Conservation (phyloP, 2,329 filamentous ascomycete genomes). For the Aquanectria penicillioides region DNA sequence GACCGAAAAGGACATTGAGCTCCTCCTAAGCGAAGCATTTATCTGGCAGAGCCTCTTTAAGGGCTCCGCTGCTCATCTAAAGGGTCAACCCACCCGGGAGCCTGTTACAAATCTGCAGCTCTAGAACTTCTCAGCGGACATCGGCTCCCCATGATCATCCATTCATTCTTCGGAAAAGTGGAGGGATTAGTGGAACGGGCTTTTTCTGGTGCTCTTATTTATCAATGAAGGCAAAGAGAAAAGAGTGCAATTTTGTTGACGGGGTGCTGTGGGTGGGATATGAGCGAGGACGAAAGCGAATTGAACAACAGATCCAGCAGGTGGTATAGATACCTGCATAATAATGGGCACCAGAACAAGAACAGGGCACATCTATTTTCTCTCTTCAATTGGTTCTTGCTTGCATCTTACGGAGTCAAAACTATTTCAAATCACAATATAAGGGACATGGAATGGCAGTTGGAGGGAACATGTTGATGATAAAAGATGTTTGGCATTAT, state of each 20-base stretch:
- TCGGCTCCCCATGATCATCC: background rate
- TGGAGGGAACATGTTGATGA: slow-evolving; percentile 2
- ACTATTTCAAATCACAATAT: slow-evolving; percentile 4
- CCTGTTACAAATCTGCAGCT: slow-evolving; percentile 50
- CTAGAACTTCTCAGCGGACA: slow-evolving; percentile 30
- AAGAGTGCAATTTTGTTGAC: background rate
- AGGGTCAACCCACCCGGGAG: slow-evolving; percentile 57
- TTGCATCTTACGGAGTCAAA: slow-evolving; percentile 21
- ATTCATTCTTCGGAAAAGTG: background rate
- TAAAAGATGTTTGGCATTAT: slow-evolving; percentile 15
- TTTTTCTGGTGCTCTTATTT: background rate
- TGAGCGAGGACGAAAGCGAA: too few species aligned
- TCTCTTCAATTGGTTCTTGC: slow-evolving; percentile 4
- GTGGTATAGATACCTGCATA: slow-evolving; percentile 32
- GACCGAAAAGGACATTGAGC: slow-evolving; percentile 98
- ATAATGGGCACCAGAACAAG: slow-evolving; percentile 34
- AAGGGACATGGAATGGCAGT: slow-evolving; percentile 2
- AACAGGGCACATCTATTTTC: slow-evolving; percentile 1
- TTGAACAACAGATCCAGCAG: slow-evolving; percentile 7
- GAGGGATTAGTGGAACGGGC: too few species aligned
- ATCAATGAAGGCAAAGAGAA: background rate
- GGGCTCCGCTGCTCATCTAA: slow-evolving; percentile 89
- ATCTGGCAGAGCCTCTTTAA: slow-evolving; percentile 99
- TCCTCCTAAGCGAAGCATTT: slow-evolving; percentile 94
- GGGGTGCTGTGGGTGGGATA: background rate